Base-by-base conservation (phyloP, 805 yeast species). In the Metschnikowia amazonensis region DNA sequence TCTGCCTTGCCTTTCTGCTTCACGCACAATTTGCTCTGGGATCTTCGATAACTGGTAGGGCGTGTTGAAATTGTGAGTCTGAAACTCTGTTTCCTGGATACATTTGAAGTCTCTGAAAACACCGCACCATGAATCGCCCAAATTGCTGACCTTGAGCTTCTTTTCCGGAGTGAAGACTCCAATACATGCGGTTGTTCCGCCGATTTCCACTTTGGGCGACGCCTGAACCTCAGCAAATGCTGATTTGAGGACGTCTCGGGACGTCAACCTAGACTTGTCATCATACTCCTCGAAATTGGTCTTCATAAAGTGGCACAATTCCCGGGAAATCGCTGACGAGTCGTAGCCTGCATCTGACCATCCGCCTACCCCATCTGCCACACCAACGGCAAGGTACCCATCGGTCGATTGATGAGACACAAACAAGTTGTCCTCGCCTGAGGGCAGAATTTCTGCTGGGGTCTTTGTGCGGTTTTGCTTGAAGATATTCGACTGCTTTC, bases 291-390 rank as follows among this genome's bases (percentile, higher is more conserved):
- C 63, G 52, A 69, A 81, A 16, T 50, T 54, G 2, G 65, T 59
- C 16, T 75, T 72, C 59, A 88, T 72, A 3, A 79, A 70, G 5
- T 66, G 66, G 52, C 96, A 84, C 32, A 92, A 67, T 56, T 87
- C 94, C 54, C 95, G 74, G 33, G 94, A 82, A 48, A 92, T 86
- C 6, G 92, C 92, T 47, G 89, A 78, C 1, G 96, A 86, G 62
- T 92, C 97, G 57, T 81, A 85, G 0, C 97, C 97, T 38, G 86
- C 83, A 49, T 87, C 94, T 1, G 86, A 79, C 97, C 98, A 92
- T 3, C 98, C 98, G 13, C 98, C 98, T 3, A 94, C 98, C 11
- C 99, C 99, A 66, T 92, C 99, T 5, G 97, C 85, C 3, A 86
- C 94, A 18, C 92, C 95, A n/a, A 82, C 74, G 4, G 84, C 78